Evolutionary conservation across 768 basidiomycete species (phyloP).

Genomic region (Lactifluus hygrophoroides): DNA sequence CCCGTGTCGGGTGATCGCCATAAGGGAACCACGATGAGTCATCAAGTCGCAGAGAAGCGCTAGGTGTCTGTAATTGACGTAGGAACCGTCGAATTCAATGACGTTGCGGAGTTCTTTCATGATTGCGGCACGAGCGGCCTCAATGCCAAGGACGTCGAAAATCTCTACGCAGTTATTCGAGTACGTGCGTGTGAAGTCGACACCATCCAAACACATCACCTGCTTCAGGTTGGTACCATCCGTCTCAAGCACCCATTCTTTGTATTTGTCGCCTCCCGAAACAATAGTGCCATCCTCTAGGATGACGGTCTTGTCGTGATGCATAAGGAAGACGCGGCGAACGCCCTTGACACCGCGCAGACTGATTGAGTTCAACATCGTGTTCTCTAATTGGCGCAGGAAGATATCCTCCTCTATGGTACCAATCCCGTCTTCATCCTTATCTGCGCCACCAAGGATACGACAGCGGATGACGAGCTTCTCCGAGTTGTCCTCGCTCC

Average conservation of each 20-base stretch:
- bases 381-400: slow-evolving; percentile 91
- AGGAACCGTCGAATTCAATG: slow-evolving; percentile 99
- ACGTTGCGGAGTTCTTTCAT: slow-evolving; percentile 91
- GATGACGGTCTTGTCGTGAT: slow-evolving; percentile 72
- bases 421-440: slow-evolving; percentile 74
- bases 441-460: slow-evolving; percentile 75
- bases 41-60: slow-evolving; percentile 96
- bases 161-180: slow-evolving; percentile 97
- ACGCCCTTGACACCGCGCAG: slow-evolving; percentile 90
- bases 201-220: slow-evolving; percentile 92
- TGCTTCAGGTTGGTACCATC: slow-evolving; percentile 94
- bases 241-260: slow-evolving; percentile 97
- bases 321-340: slow-evolving; percentile 86
- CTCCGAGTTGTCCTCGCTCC: slow-evolving; percentile 98
- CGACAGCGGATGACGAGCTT: slow-evolving; percentile 96
- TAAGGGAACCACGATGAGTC: slow-evolving; percentile 90
- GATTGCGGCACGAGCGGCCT: slow-evolving; percentile 90
- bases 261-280: slow-evolving; percentile 37
- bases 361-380: slow-evolving; percentile 91
- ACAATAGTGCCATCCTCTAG: slow-evolving; percentile 54
- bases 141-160: slow-evolving; percentile 91
- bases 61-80: slow-evolving; percentile 97
- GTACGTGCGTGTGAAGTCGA: slow-evolving; percentile 87
- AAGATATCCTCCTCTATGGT: slow-evolving; percentile 89
- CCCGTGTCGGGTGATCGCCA: slow-evolving; percentile 99